Evolutionary conservation across 805 yeast genomes (phyloP).

Genomic region (Ogataea nonfermentans): DNA sequence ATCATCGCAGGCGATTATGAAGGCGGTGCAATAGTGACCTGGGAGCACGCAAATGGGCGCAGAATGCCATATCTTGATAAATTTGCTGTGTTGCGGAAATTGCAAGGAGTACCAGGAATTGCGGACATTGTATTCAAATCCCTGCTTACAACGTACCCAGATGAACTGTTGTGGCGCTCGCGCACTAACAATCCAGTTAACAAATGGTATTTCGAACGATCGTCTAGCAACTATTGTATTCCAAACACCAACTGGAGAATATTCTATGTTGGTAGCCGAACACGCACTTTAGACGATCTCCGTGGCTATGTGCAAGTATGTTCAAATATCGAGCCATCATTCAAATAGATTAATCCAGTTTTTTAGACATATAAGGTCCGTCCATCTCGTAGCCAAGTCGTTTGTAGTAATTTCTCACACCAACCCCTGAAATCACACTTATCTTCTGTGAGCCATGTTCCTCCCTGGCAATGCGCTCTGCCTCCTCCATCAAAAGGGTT

Average conservation of each 20-base stretch:
- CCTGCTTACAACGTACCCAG: slow-evolving; percentile 63
- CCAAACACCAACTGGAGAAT: slow-evolving; percentile 38
- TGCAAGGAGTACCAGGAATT: slow-evolving; percentile 90
- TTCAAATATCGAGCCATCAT: slow-evolving; percentile 57
- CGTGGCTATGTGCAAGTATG: slow-evolving; percentile 53
- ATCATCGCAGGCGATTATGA: slow-evolving; percentile 92
- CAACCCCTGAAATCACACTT: slow-evolving; percentile 95
- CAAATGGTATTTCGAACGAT: slow-evolving; percentile 95
- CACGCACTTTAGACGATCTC: slow-evolving; percentile 36
- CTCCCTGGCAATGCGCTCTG: slow-evolving; percentile 90
- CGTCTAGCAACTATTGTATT: slow-evolving; percentile 62
- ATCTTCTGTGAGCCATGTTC: slow-evolving; percentile 93
- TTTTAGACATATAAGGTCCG: slow-evolving; percentile 97
- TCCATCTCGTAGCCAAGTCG: slow-evolving; percentile 88
- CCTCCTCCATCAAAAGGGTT: slow-evolving; percentile 96
- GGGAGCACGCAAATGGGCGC: slow-evolving; percentile 47
- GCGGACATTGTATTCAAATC: slow-evolving; percentile 92
- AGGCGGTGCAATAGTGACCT: slow-evolving; percentile 90
- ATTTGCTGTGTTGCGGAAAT: slow-evolving; percentile 79
- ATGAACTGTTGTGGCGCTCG: slow-evolving; percentile 88
- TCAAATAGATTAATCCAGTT: slow-evolving; percentile 15
- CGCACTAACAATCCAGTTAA: slow-evolving; percentile 84
- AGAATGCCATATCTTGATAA: slow-evolving; percentile 82
- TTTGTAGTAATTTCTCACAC: slow-evolving; percentile 94
- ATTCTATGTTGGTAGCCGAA: slow-evolving; percentile 41